phyloP scores from a whole-genome alignment of 257 asterid genomes.

The Scutellaria galericulata region DNA sequence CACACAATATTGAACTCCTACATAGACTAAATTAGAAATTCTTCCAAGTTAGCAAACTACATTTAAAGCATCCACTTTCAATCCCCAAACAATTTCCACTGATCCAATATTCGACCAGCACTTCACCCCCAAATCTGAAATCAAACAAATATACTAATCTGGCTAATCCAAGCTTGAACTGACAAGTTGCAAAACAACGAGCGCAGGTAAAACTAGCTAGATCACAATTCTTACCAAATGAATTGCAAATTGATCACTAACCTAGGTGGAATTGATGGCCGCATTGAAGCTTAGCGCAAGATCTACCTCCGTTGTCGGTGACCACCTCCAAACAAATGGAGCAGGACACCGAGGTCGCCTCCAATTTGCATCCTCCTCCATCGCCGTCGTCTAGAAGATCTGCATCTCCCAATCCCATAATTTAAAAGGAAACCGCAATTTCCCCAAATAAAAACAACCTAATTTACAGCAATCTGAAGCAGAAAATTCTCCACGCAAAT shows the following conservation, averaged over 20 bases:
- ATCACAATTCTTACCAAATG: constrained; percentile 21
- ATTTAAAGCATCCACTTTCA: constrained; percentile 1
- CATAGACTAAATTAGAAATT: background rate
- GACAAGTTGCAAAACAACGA: background rate
- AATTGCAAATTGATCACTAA: constrained; percentile 43
- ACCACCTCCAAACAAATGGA: constrained; percentile 87
- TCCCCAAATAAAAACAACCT: constrained; percentile 26
- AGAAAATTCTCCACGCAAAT: constrained; percentile 10
- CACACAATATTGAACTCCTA: constrained; percentile 5
- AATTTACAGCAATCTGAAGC: constrained; percentile 15
- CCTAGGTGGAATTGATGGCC: constrained; percentile 97
- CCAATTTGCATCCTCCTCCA: constrained; percentile 47
- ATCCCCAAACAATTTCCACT: background rate
- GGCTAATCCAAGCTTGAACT: constrained; percentile 6
- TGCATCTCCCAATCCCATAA: constrained; percentile 80
- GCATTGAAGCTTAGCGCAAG: constrained; percentile 93
- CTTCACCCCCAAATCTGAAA: constrained; percentile 21
- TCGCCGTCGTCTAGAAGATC: constrained; percentile 68
- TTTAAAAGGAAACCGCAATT: constrained; percentile 25
- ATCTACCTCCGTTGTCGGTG: constrained; percentile 76
- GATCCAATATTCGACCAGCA: constrained; percentile 13
- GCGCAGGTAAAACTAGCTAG: constrained; percentile 24
- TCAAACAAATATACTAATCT: background rate
- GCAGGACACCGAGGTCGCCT: constrained; percentile 54
- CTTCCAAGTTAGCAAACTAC: constrained; percentile 1